Base-by-base conservation (phyloP, 805 yeast species). In the Saccharomycopsis oosterbeekiorum region DNA sequence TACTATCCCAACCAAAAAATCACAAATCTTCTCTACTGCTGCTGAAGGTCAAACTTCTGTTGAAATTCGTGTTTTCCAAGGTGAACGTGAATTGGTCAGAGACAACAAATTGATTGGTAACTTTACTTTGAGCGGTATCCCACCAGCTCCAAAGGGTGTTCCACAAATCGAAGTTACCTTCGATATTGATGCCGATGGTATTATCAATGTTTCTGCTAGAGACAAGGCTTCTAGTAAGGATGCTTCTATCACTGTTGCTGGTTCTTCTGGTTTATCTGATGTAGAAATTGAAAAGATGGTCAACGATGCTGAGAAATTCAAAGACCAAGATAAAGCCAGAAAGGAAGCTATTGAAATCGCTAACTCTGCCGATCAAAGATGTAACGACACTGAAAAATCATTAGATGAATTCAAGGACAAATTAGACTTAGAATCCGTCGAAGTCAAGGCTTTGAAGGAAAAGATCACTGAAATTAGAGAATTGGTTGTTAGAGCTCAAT, bases 21-120 rank as follows among this genome's bases (percentile, higher is more conserved):
- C 96, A 57, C 97, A 91, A 81, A 85, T 91, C 71, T 91, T 92
- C 87, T 89, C 96, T 60, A 90, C 97, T 70, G 97, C 97, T 66
- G 91, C 96, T 67, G 88, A 93, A 70, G 97, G 97, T 75, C 97
- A 90, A 82, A 90, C 97, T 67, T 88, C 96, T 70, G 96, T 90
- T 69, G 96, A 90, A 81, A 91, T 91, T 79, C 87, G 97, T 80
- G 97, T 91, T 64, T 92, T 89, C 97, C 97, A 91, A 82, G 97
- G 97, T 82, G 97, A 91, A 84, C 89, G 97, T 83, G 97, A 91
- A 80, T 85, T 92, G 73, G 96, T 93, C 72, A 88, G 96, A 80
- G 97, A 91, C 83, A 91, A 91, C 89, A 91, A 92, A 81, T 84
- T 92, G 75, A 89, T 91, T 75, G 97, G 97, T 78, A 91, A 92